Base-by-base conservation (phyloP, 2,329 filamentous ascomycete species). In the Xenoacremonium recifei region DNA sequence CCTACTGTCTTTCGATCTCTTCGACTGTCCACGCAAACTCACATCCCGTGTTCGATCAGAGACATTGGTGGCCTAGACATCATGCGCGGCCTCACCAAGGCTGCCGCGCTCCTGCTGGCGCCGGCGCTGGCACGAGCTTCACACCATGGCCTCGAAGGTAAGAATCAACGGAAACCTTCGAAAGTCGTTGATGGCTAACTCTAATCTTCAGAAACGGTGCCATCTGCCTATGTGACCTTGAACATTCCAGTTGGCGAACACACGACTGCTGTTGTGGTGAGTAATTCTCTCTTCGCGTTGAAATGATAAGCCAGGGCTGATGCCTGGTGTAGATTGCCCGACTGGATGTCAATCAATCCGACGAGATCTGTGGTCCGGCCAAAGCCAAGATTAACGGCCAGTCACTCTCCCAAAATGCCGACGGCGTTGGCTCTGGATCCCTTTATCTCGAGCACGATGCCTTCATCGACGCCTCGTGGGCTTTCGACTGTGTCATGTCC, bases 371-470 rank as follows among this genome's bases (percentile, higher is more conserved):
- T 51, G 73, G 69, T 3, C 63, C 44, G 20, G 69, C 66, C 48
- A 73, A 72, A 48, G 61, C 77, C 43, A 70, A 66, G 15, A 54
- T 79, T 44, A 71, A 76, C 54, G 71, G 68, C 44, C 66, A 72
- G 43, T 29, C 56, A 5, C 61, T 78, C 5, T 48, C 60, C 13
- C 68, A 70, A 44, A 62, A 66, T 32, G 64, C 56, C 16, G 57
- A 63, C 40, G 67, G 67, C n/a, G 44, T 53, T 32, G 73, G 73
- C 36, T 65, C 64, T 21, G 73, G 72, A 16, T 53, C 62, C 16
- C 58, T 79, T 40, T 58, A 59, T 12, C 60, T 68, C 31, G 60
- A 66, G 21, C 51, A 65, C 20, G 67, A 66, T 41, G 60, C 58
- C 40, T 51, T 63, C 37, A 59, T 76, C 39, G 56, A 63, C 17